Percentiles rank a stretch among this genome's conserved stretches.
These are phyloP conservation scores for Phytopythium litorale DNA, from an alignment of 352 stramenopile genomes.

Conservation along the genomic window DNA sequence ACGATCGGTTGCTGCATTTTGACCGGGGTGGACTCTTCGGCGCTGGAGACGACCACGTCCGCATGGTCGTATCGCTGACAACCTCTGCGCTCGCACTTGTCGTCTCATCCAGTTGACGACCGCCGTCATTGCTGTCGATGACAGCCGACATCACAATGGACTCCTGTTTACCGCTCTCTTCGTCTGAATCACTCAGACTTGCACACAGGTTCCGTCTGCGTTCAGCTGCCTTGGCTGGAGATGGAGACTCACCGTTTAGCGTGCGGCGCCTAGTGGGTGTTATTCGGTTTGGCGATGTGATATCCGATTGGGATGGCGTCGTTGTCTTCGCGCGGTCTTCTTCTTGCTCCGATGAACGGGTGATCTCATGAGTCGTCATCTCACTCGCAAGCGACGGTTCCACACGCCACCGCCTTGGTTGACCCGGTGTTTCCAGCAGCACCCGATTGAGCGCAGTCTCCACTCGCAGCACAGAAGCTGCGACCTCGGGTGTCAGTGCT, in stretches of 20 bases:
- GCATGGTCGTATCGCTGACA: not conserved
- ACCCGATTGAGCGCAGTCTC: conserved; percentile 55
- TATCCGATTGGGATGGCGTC: not conserved
- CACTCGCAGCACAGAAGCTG: conserved; percentile 57
- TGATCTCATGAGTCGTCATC: not conserved
- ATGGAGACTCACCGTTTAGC: not conserved
- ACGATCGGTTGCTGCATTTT: not conserved
- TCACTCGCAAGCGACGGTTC: too few species aligned
- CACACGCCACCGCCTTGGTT: not conserved
- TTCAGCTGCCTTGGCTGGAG: not conserved
- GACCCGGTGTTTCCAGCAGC: conserved; percentile 6
- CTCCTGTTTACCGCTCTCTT: not conserved
- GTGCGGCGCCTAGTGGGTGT: not conserved
- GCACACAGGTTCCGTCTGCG: conserved; percentile 1
- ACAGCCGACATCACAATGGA: not conserved
- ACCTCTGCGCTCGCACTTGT: not conserved
- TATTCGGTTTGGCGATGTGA: not conserved
- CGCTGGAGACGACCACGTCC: not conserved
- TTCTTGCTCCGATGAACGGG: not conserved
- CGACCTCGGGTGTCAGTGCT: conserved; percentile 61
- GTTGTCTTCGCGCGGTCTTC: not conserved
- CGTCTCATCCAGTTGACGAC: not conserved
- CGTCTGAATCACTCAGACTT: conserved; percentile 4
- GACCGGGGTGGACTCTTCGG: not conserved
- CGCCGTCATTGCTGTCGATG: not conserved